Evolutionary conservation across 164 flowering plant species (phyloP).

Genomic region (Magnolia changhungtana): DNA sequence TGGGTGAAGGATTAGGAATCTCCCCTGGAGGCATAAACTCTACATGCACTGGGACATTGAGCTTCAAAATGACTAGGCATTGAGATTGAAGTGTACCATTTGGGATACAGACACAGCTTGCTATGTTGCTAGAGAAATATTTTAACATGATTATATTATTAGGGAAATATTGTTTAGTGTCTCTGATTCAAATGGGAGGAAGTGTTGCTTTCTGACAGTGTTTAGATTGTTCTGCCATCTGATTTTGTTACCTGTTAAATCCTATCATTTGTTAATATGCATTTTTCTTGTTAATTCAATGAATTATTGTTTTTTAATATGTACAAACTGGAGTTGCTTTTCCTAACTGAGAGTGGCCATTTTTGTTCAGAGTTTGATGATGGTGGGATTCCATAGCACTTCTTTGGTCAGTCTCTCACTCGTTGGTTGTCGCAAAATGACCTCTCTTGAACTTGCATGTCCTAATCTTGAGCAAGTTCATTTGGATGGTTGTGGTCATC

Average conservation of each 20-base stretch:
- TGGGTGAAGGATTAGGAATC: not conserved
- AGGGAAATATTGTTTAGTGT: too few relatives aligned
- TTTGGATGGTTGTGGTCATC: constrained; percentile 94
- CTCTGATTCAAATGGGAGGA: too few relatives aligned
- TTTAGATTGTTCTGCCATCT: not conserved
- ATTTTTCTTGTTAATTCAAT: not conserved
- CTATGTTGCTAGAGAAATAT: too few relatives aligned
- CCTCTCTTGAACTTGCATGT: constrained; percentile 60
- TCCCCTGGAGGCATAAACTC: not conserved
- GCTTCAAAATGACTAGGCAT: too few relatives aligned
- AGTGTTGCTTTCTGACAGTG: not conserved
- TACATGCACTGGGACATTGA: not conserved
- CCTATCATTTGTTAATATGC: not conserved
- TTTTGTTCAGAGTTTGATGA: constrained; percentile 67
- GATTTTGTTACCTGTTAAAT: not conserved
- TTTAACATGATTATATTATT: too few relatives aligned
- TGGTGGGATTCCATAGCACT: constrained; percentile 57
- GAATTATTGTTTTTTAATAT: not conserved
- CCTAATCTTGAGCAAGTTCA: constrained; percentile 75
- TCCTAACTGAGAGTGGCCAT: not conserved
- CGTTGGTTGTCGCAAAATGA: constrained; percentile 83
- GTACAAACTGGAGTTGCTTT: not conserved
- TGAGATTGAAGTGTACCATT: too few relatives aligned
- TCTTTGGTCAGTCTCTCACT: constrained; percentile 79
- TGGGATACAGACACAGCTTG: too few relatives aligned